Conservation (phyloP, 192 early-diverging fungal genomes). For the Backusella psychrophila region DNA sequence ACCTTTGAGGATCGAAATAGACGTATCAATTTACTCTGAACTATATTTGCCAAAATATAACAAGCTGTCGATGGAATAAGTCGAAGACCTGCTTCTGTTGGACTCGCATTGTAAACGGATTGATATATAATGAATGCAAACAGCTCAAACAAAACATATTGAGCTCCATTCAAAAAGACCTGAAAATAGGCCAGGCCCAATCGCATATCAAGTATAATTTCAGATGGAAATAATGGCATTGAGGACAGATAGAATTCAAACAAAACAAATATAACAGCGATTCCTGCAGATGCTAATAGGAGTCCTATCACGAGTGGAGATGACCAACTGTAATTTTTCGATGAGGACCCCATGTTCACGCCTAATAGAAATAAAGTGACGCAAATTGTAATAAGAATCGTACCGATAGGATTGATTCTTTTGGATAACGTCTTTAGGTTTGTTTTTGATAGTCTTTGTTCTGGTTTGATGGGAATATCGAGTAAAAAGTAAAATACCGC, state of each 20-base stretch:
- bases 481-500: neutral
- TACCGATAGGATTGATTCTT: neutral
- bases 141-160: neutral
- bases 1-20: neutral
- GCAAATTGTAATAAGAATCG: neutral
- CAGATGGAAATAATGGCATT: neutral
- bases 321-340: neutral
- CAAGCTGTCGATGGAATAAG: neutral
- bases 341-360: neutral
- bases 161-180: neutral
- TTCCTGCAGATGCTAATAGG: neutral
- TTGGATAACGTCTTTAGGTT: neutral
- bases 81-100: neutral
- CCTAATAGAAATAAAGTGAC: neutral
- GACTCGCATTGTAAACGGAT: neutral
- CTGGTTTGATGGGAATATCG: neutral
- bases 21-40: neutral
- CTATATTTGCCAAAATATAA: neutral
- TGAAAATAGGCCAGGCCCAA: neutral
- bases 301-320: neutral
- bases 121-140: neutral
- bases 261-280: neutral
- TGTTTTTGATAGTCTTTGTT: neutral
- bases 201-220: neutral
- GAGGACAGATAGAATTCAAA: neutral